These are phyloP conservation scores for Kwoniella dejecticola DNA, from an alignment of 768 basidiomycete genomes.

Conservation along the genomic window DNA sequence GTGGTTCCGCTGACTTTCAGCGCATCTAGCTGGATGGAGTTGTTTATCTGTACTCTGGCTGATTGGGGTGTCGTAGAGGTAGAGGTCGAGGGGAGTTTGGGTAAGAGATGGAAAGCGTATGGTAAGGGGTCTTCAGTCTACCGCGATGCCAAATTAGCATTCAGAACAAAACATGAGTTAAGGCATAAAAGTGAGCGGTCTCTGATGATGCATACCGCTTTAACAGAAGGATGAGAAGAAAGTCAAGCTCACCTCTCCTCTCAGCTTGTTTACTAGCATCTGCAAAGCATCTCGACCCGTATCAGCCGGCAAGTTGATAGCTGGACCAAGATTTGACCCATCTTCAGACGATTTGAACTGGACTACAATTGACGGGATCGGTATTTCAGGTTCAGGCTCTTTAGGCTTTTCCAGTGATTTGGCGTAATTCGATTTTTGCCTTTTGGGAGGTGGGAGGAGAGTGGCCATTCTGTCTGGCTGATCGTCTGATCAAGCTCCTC, in stretches of 20 bases:
- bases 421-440: slow-evolving; percentile 68
- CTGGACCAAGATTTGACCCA: slow-evolving; percentile 76
- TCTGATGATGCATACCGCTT: too few species aligned
- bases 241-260: slow-evolving; percentile 72
- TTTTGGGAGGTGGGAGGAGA: slow-evolving; percentile 81
- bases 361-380: slow-evolving; percentile 73
- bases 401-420: slow-evolving; percentile 54
- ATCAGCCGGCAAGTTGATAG: slow-evolving; percentile 85
- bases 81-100: slow-evolving; percentile 32
- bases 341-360: slow-evolving; percentile 92
- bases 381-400: slow-evolving; percentile 52
- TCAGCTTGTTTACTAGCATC: slow-evolving; percentile 82
- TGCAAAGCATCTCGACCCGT: slow-evolving; percentile 80
- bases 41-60: slow-evolving; percentile 77
- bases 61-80: slow-evolving; percentile 58
- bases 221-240: too few species aligned
- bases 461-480: slow-evolving; percentile 78
- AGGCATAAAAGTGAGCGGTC: too few species aligned
- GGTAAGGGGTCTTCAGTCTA: slow-evolving; percentile 87
- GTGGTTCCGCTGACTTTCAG: slow-evolving; percentile 60
- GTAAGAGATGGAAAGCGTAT: slow-evolving; percentile 79
- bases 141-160: too few species aligned
- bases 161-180: too few species aligned
- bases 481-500: too few species aligned
- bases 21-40: slow-evolving; percentile 79